Evolutionary conservation across 129 eudicot genomes (phyloP).

Genomic region (Centaurea solstitialis): DNA sequence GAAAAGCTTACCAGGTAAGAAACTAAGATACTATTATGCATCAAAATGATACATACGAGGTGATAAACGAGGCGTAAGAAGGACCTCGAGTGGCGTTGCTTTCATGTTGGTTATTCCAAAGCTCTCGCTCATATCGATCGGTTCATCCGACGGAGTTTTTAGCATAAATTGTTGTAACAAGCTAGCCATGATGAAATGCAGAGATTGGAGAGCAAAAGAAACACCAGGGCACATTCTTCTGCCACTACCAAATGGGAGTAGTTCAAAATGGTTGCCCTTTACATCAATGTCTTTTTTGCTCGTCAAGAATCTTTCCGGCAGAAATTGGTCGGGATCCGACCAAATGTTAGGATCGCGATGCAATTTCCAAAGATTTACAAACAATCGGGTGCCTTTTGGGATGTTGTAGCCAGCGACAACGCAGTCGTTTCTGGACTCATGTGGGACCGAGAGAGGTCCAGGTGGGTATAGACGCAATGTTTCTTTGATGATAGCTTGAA

Average conservation of each 20-base stretch:
- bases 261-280: slow-evolving; percentile 27
- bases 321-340: slow-evolving; percentile 30
- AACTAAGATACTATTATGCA: neutral
- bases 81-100: slow-evolving; percentile 30
- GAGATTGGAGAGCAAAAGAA: slow-evolving; percentile 19
- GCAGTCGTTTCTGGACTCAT: slow-evolving; percentile 35
- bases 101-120: slow-evolving; percentile 24
- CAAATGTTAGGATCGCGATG: slow-evolving; percentile 29
- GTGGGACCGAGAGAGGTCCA: slow-evolving; percentile 33
- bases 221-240: slow-evolving; percentile 41
- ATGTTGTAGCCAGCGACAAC: slow-evolving; percentile 38
- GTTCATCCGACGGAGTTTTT: neutral
- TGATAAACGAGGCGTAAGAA: slow-evolving; percentile 28
- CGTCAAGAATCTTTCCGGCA: slow-evolving; percentile 38
- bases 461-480: slow-evolving; percentile 39
- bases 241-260: slow-evolving; percentile 37
- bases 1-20: too few species aligned
- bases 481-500: slow-evolving; percentile 40
- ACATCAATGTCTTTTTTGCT: slow-evolving; percentile 16
- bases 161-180: slow-evolving; percentile 28
- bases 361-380: slow-evolving; percentile 37
- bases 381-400: slow-evolving; percentile 34
- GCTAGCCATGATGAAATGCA: slow-evolving; percentile 20
- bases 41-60: neutral
- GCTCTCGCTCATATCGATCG: slow-evolving; percentile 30